Percentiles rank a stretch among this genome's conserved stretches.
Conservation (phyloP, 2,329 filamentous ascomycete genomes). For the Metarhizium robertsii region DNA sequence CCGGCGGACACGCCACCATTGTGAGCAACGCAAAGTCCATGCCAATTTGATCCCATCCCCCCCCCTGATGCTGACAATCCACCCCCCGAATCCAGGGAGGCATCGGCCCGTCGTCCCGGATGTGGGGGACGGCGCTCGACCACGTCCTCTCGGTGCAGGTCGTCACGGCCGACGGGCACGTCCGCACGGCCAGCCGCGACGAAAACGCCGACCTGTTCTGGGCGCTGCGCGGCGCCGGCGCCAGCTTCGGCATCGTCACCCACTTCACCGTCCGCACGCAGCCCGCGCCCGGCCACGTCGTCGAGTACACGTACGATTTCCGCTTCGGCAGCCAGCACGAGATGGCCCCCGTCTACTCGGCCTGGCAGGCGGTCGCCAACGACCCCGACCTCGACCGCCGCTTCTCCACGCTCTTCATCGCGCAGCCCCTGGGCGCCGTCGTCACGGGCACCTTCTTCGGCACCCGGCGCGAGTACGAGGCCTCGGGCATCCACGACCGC, state of each 20-base stretch:
- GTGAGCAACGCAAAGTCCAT: constrained; percentile 21
- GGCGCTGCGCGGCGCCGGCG: constrained; percentile 46
- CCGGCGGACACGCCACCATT: constrained; percentile 49
- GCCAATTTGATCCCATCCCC: not conserved
- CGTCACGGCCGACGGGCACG: constrained; percentile 45
- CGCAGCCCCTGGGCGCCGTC: constrained; percentile 42
- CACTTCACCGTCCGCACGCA: constrained; percentile 48
- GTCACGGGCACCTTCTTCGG: constrained; percentile 56
- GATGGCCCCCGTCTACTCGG: constrained; percentile 39
- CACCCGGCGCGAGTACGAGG: constrained; percentile 43
- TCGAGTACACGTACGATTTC: constrained; percentile 50
- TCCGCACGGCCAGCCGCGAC: constrained; percentile 35
- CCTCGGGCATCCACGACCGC: constrained; percentile 35
- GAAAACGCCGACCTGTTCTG: constrained; percentile 46
- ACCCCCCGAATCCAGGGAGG: constrained; percentile 33
- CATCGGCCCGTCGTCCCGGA: constrained; percentile 46
- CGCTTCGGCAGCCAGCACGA: constrained; percentile 37
- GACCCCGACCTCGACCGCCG: constrained; percentile 47
- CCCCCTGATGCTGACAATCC: not conserved
- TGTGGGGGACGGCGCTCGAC: constrained; percentile 49
- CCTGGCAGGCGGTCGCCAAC: constrained; percentile 48
- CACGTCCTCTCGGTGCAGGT: constrained; percentile 46
- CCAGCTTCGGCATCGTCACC: constrained; percentile 47
- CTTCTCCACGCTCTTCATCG: constrained; percentile 47
- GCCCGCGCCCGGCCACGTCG: constrained; percentile 41